A percentile compares a stretch with the other conserved stretches of the same genome.
Evolutionary conservation across 805 yeast species (phyloP).

Genomic region (Myxozyma kluyveri): DNA sequence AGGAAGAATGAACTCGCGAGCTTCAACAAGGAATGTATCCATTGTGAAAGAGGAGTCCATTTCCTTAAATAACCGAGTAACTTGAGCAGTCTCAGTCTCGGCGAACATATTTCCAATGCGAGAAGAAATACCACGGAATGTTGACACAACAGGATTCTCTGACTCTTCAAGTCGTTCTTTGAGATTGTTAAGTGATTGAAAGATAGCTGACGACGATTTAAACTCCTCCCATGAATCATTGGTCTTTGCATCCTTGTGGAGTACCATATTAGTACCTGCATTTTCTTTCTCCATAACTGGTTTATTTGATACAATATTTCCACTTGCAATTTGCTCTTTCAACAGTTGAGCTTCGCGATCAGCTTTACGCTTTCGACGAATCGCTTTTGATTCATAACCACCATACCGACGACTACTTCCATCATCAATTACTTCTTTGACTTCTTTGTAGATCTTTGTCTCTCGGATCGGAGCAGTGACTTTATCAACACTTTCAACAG

Average conservation of each 20-base stretch:
- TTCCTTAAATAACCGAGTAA: conserved; percentile 75
- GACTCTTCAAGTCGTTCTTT: conserved; percentile 76
- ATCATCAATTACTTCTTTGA: conserved; percentile 83
- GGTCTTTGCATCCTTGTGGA: conserved; percentile 76
- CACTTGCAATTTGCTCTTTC: conserved; percentile 51
- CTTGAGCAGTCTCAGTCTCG: conserved; percentile 95
- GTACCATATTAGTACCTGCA: conserved; percentile 73
- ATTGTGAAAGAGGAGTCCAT: conserved; percentile 86
- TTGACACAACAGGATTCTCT: conserved; percentile 83
- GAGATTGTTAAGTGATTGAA: conserved; percentile 59
- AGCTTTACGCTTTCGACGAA: conserved; percentile 71
- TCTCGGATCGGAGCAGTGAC: conserved; percentile 90
- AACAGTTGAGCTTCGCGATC: conserved; percentile 34
- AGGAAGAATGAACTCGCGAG: conserved; percentile 90
- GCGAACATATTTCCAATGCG: conserved; percentile 86
- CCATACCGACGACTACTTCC: conserved; percentile 89
- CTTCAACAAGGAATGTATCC: conserved; percentile 73
- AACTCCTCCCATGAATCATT: conserved; percentile 66
- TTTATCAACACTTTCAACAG: conserved; percentile 66
- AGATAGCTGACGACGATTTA: conserved; percentile 66
- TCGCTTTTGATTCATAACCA: conserved; percentile 82
- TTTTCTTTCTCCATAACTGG: conserved; percentile 61
- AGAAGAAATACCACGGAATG: conserved; percentile 74
- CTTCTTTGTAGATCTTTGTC: conserved; percentile 84
- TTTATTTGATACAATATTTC: conserved; percentile 50